Percentiles rank a stretch among this genome's conserved stretches.
These are phyloP conservation scores for Smallanthus sonchifolius DNA, from an alignment of 129 eudicot species.

Conservation along the genomic window DNA sequence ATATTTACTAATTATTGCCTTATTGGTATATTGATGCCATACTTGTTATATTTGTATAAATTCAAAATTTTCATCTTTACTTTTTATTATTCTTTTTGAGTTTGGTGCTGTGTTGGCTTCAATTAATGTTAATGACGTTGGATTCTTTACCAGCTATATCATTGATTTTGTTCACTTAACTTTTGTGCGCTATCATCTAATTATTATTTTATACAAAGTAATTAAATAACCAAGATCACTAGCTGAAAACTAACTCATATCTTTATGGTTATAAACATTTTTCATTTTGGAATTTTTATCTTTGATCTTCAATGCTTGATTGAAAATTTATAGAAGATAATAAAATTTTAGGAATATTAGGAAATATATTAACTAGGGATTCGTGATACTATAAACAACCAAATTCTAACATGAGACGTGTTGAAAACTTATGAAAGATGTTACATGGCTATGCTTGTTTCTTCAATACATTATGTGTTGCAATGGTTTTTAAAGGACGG, in stretches of 20 bases:
- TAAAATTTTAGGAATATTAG: neutral
- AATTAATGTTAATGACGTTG: neutral
- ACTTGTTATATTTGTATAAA: neutral
- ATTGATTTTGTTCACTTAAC: neutral
- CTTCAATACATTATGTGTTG: neutral
- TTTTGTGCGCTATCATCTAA: neutral
- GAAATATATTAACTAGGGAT: conserved; percentile 6
- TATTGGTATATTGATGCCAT: neutral
- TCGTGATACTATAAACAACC: neutral
- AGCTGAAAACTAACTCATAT: neutral
- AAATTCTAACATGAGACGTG: neutral
- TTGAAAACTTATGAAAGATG: neutral
- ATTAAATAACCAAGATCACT: neutral
- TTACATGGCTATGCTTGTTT: neutral
- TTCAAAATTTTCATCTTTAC: neutral
- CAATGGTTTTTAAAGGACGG: neutral
- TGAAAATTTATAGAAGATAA: neutral
- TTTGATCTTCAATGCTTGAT: conserved; percentile 4
- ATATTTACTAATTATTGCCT: neutral
- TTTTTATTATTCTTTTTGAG: neutral
- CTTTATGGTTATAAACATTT: neutral
- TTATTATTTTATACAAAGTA: neutral
- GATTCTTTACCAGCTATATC: neutral
- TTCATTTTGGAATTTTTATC: neutral
- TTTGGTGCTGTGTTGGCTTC: neutral